Evolutionary conservation across 129 eudicot genomes (phyloP), one percentile per base, ranked within the genome.

Genomic region (Scalesia atractyloides): DNA sequence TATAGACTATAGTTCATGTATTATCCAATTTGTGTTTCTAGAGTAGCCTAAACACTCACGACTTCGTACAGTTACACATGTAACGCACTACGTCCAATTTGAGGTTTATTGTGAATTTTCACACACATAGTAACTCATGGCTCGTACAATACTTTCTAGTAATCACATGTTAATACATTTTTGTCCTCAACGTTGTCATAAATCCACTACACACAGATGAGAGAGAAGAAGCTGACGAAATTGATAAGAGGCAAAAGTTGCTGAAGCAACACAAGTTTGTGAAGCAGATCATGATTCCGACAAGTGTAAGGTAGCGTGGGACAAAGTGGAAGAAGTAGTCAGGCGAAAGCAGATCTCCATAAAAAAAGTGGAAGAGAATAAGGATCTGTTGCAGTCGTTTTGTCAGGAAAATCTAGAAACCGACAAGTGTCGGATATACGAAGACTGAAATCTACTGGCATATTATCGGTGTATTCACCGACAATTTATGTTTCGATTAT

Each of bases 271-370:
- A 34, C 49, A 72, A 17, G 82, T 80, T 36, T 84, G 88, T 34
- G 62, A 76, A 18, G 82, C 84, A 11, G 81, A 84, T 60, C 68
- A 64, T 43, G 48, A 22, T 11, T 80, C 82, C 44, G 80, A 73
- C 57, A 82, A 80, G 82, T 84, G 88, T 53, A 84, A 80, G 72
- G 88, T 84, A 56, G 88, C 88, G 62, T 84, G 88, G 84, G 88
- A 84, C 43, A 77, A 84, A 26, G 87, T 80, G 15, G 87, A 84
- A 10, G 87, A 84, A 63, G 73, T 84, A 84, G 85, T 30, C 80
- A 76, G 33, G 84, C 88, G 34, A 84, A 67, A 76, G 85, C 88
- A 11, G 82, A 84, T 80, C 82, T 84, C 20, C 80, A 84, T 4
- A 37, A 37, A 53, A 3, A 84, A 80, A 48, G 66, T 84, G 52